A percentile compares a stretch with the other conserved stretches of the same genome.
These are phyloP conservation scores for Pythium biforme DNA, from an alignment of 352 stramenopile genomes.

Conservation along the genomic window DNA sequence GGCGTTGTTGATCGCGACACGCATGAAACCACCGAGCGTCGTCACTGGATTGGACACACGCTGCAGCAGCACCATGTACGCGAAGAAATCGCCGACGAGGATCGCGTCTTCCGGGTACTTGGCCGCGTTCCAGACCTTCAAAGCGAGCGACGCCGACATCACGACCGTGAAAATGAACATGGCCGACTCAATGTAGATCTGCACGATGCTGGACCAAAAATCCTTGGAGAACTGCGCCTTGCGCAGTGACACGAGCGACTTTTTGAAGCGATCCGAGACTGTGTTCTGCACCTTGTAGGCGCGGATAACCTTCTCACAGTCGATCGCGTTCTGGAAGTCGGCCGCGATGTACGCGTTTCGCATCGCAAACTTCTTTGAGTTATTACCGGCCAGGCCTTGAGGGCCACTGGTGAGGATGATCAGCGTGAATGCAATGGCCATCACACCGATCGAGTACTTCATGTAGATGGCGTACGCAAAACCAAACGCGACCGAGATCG, in stretches of 20 bases:
- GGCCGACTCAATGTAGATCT: conserved; percentile 89
- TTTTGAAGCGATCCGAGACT: conserved; percentile 69
- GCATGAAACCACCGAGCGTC: conserved; percentile 86
- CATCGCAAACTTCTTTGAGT: conserved; percentile 83
- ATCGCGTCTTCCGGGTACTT: conserved; percentile 40
- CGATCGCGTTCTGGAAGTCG: conserved; percentile 87
- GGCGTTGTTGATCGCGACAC: conserved; percentile 85
- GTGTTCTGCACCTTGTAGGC: conserved; percentile 85
- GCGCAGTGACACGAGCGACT: conserved; percentile 54
- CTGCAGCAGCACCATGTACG: conserved; percentile 72
- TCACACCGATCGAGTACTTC: conserved; percentile 80
- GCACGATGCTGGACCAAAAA: conserved; percentile 88
- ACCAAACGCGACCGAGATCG: conserved; percentile 76
- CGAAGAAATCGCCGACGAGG: conserved; percentile 79
- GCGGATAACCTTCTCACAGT: conserved; percentile 85
- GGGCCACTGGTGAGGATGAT: conserved; percentile 80
- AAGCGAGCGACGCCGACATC: conserved; percentile 79
- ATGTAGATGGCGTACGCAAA: conserved; percentile 85
- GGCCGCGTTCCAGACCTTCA: conserved; percentile 72
- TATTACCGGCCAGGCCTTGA: conserved; percentile 80
- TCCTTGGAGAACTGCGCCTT: conserved; percentile 89
- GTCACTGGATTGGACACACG: conserved; percentile 84
- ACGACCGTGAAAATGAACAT: conserved; percentile 91
- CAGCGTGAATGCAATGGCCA: conserved; percentile 80
- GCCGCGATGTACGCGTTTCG: conserved; percentile 86